Percentiles rank a stretch among this genome's conserved stretches.
phyloP scores from a whole-genome alignment of 805 yeast species.

The Candida sanyiensis region DNA sequence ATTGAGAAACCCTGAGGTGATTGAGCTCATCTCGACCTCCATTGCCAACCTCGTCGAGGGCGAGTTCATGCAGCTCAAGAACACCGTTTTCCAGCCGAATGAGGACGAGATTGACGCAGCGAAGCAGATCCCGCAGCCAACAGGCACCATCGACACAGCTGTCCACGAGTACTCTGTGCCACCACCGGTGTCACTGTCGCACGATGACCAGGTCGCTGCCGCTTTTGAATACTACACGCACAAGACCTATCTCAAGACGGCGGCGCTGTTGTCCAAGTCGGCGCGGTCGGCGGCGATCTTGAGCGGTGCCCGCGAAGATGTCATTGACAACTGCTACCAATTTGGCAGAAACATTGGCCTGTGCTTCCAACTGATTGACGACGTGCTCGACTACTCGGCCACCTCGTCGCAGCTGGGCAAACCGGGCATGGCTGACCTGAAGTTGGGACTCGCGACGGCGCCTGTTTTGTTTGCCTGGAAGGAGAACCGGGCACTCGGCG shows the following conservation, averaged over 20 bases:
- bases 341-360: conserved; percentile 91
- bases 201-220: conserved; percentile 64
- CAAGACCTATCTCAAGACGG: conserved; percentile 93
- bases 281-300: conserved; percentile 90
- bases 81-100: conserved; percentile 65
- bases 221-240: conserved; percentile 94
- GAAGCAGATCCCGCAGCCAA: conserved; percentile 44
- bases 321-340: conserved; percentile 82
- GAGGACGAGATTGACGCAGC: conserved; percentile 41
- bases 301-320: conserved; percentile 69
- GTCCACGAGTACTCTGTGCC: conserved; percentile 32
- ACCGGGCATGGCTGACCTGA: conserved; percentile 92
- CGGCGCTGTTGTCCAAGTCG: conserved; percentile 88
- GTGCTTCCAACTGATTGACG: conserved; percentile 95
- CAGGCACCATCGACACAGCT: conserved; percentile 57
- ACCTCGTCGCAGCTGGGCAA: conserved; percentile 82
- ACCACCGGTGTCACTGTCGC: conserved; percentile 37
- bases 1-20: conserved; percentile 93
- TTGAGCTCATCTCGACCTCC: conserved; percentile 89
- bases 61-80: conserved; percentile 96
- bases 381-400: conserved; percentile 91
- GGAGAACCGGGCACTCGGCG: conserved; percentile 78
- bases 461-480: conserved; percentile 95
- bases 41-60: conserved; percentile 98
- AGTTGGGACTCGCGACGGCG: conserved; percentile 93